phyloP scores from a whole-genome alignment of 108 stramenopile species.

The Craspedostauros australis region DNA sequence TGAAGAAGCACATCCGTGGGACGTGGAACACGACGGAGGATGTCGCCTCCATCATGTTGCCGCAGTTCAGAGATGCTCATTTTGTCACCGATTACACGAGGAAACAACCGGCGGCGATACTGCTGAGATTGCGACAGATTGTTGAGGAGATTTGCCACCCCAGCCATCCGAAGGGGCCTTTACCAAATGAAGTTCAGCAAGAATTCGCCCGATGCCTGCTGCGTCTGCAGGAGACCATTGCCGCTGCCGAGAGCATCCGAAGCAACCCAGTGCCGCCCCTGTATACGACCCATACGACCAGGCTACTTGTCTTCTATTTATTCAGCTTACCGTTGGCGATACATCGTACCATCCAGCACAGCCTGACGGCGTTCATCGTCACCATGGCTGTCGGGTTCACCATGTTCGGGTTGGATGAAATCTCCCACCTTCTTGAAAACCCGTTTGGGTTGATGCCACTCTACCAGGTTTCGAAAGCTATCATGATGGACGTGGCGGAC shows the following conservation, averaged over 20 bases:
- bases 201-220: too few relatives aligned
- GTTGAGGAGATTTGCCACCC: conserved; percentile 40
- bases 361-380: conserved; percentile 11
- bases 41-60: conserved; percentile 22
- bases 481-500: conserved; percentile 42
- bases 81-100: conserved; percentile 30
- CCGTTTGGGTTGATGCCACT: conserved; percentile 43
- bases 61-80: conserved; percentile 16
- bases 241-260: conserved; percentile 25
- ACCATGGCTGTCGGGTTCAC: conserved; percentile 36
- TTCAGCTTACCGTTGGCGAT: conserved; percentile 31
- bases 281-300: conserved; percentile 32
- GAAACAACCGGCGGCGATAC: conserved; percentile 35
- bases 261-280: conserved; percentile 43
- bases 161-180: too few relatives aligned
- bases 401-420: conserved; percentile 53
- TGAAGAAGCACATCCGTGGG: conserved; percentile 19
- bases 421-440: conserved; percentile 38
- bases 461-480: conserved; percentile 35
- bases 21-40: conserved; percentile 1
- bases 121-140: conserved; percentile 34
- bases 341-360: conserved; percentile 16
- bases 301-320: conserved; percentile 41
- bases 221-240: conserved; percentile 30
- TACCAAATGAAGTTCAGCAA: too few relatives aligned